Evolutionary conservation across 192 early-diverging fungal genomes (phyloP).

Genomic region (Umbelopsis vinacea): DNA sequence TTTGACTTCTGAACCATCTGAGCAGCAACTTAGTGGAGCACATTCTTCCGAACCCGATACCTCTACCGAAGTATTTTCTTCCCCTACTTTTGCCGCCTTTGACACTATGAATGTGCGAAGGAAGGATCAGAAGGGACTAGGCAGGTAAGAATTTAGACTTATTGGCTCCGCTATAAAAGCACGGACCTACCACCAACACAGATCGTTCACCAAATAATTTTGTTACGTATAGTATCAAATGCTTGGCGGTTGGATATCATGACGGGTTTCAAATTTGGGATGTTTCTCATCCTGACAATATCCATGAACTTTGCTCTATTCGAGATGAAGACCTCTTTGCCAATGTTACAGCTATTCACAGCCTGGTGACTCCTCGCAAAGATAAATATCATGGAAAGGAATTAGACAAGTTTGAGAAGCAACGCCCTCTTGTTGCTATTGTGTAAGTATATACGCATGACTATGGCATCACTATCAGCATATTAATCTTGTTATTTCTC

Average conservation of each 20-base stretch:
- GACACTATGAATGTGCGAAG: not conserved
- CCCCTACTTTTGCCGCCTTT: not conserved
- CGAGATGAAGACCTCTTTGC: constrained; percentile 50
- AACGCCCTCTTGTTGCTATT: constrained; percentile 38
- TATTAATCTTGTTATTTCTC: not conserved
- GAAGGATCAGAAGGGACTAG: constrained; percentile 6
- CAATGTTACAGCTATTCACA: constrained; percentile 56
- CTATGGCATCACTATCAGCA: not conserved
- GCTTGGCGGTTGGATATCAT: constrained; percentile 69
- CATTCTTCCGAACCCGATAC: not conserved
- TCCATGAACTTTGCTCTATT: constrained; percentile 69
- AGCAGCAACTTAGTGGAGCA: not conserved
- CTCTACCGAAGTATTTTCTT: not conserved
- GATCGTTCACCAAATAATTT: constrained; percentile 22
- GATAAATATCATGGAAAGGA: not conserved
- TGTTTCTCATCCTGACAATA: constrained; percentile 64
- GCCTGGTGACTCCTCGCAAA: constrained; percentile 29
- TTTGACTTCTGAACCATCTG: not conserved
- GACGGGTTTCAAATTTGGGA: constrained; percentile 85
- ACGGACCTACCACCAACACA: no score
- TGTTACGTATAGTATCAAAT: constrained; percentile 34
- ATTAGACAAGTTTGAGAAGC: constrained; percentile 4
- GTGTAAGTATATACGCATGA: constrained; percentile 29
- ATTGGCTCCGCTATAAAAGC: constrained; percentile 7
- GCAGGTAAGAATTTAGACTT: not conserved